Evolutionary conservation across 257 asterid genomes (phyloP).

Genomic region (Fraxinus cuspidata): DNA sequence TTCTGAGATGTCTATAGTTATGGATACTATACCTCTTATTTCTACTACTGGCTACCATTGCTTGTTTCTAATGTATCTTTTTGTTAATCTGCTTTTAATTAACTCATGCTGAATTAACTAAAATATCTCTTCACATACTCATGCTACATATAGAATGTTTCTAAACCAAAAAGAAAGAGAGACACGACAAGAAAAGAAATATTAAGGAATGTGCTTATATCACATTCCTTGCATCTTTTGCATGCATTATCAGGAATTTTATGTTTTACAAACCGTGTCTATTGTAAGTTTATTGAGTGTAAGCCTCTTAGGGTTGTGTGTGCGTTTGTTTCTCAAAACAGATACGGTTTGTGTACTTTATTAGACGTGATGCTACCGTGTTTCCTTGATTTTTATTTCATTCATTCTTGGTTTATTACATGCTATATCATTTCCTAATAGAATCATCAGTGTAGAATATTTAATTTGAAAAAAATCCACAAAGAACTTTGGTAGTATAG

Average conservation of each 20-base stretch:
- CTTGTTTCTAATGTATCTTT: slow-evolving; percentile 12
- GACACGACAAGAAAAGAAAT: background rate
- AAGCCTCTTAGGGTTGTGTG: background rate
- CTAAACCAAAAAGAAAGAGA: background rate
- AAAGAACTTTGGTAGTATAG: background rate
- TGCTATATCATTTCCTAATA: background rate
- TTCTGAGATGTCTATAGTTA: slow-evolving; percentile 9
- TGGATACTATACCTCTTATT: slow-evolving; percentile 11
- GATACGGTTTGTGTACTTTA: background rate
- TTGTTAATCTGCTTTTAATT: slow-evolving; percentile 5
- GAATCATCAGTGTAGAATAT: background rate
- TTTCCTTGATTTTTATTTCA: background rate
- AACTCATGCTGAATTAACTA: background rate
- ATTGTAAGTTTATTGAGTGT: background rate
- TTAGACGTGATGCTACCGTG: background rate
- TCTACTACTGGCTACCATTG: background rate
- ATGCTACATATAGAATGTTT: background rate
- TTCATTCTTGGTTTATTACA: background rate
- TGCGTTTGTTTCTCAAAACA: background rate
- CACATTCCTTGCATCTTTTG: background rate
- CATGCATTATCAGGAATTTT: background rate
- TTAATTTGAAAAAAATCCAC: background rate
- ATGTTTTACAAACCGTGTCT: background rate
- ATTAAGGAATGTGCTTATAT: background rate
- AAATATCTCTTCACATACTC: background rate